Base-by-base conservation (phyloP, 345 rosid genomes). In the Linum usitatissimum region DNA sequence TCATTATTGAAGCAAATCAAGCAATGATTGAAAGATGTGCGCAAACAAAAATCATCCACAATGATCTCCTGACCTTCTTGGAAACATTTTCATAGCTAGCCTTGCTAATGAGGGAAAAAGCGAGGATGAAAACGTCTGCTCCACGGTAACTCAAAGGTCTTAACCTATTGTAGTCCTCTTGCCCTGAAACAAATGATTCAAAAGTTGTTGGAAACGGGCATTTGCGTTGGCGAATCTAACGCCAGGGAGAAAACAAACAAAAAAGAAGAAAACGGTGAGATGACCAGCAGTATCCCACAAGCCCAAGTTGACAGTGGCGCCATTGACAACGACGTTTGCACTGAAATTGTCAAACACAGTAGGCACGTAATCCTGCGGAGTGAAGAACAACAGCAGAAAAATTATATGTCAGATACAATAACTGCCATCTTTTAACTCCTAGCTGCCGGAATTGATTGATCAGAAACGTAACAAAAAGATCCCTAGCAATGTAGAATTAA, bases 211-310 rank as follows among this genome's bases (percentile, higher is more conserved):
- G 10, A 14, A 28, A 55, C 5, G 28, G 8, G 30, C 30, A 19
- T n/a, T 9, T 9, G 21, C 59, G 8, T 10, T 6, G 59, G 30
- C 23, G 12, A 18, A 28, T 14, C 12, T 28, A 55, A 55, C 12
- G 8, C 0, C 3, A 20, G 5, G 38, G 38, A 19, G 6, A 18
- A 13, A 54, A 21, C 5, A 54, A 21, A 54, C 10, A 18, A 18
- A 13, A 0, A 17, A 18, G 10, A 55, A 9, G 14, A 18, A 55
- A 5, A 18, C 9, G 21, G 10, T 2, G 30, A 18, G 18, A 55
- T 55, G 19, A 55, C 59, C 59, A 55, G 59, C 59, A 55, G 59
- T 55, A 55, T 55, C 59, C 59, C 59, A 55, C 59, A 55, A 28
- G 4, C 59, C 59, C 9, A 55, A 28, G 59, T 55, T 55, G 59